phyloP scores from a whole-genome alignment of 768 basidiomycete species.

The Boletus insuetus region DNA sequence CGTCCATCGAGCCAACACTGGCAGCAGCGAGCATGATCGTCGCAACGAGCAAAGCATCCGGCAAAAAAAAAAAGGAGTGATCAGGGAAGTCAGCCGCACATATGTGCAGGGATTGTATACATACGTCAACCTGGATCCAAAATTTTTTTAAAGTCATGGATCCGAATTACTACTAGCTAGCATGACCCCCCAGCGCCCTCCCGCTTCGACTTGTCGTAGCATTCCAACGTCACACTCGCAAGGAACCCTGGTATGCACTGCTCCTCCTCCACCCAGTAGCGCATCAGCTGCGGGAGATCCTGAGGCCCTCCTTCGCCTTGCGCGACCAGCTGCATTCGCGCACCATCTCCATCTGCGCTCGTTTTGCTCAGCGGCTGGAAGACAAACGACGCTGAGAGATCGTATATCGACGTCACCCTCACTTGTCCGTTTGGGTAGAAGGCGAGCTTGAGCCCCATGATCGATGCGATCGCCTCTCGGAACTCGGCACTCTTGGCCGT shows the following conservation, averaged over 20 bases:
- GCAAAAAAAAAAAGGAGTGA: background rate
- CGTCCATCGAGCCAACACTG: no score
- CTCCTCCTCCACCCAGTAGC: constrained; percentile 83
- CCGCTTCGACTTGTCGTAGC: constrained; percentile 73
- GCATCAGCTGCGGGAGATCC: constrained; percentile 71
- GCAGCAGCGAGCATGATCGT: no score
- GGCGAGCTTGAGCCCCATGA: constrained; percentile 87
- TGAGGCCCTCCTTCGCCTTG: constrained; percentile 74
- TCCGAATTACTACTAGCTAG: no score
- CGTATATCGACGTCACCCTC: constrained; percentile 87
- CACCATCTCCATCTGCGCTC: constrained; percentile 37
- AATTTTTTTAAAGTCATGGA: no score
- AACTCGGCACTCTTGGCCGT: constrained; percentile 85
- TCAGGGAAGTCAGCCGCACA: no score
- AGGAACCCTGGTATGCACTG: constrained; percentile 88
- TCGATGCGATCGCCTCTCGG: constrained; percentile 83
- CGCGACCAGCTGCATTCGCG: constrained; percentile 69
- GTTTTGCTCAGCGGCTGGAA: constrained; percentile 60
- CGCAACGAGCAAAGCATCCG: no score
- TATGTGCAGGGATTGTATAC: no score
- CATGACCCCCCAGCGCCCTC: constrained; percentile 1
- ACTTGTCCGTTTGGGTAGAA: constrained; percentile 92
- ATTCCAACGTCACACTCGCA: constrained; percentile 84
- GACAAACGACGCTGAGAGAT: constrained; percentile 82
- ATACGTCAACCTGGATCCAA: no score